Conservation (phyloP, 306 rosid species). For the Cyamopsis tetragonoloba region DNA sequence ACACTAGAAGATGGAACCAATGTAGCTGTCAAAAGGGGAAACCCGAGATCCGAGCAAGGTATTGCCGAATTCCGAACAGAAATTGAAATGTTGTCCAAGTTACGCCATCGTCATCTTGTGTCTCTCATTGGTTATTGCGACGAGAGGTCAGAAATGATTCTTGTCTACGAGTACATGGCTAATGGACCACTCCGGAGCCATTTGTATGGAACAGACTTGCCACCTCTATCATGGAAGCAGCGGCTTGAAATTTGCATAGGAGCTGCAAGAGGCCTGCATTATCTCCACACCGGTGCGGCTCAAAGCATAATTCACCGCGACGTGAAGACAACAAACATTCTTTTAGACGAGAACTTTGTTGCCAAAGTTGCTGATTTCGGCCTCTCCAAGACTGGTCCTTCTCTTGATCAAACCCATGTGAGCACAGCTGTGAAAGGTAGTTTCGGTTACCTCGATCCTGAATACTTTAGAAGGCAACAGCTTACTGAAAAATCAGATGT, state of each 20-base stretch:
- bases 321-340: conserved; percentile 87
- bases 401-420: conserved; percentile 84
- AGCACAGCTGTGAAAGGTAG: conserved; percentile 95
- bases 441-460: conserved; percentile 91
- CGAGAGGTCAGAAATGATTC: conserved; percentile 83
- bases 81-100: conserved; percentile 89
- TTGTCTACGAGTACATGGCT: conserved; percentile 88
- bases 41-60: conserved; percentile 84
- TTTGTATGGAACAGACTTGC: conserved; percentile 74
- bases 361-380: conserved; percentile 95
- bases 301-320: conserved; percentile 88
- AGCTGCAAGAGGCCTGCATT: conserved; percentile 84
- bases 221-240: conserved; percentile 74
- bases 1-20: conserved; percentile 73
- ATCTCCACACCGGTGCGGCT: conserved; percentile 83
- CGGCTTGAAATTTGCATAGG: conserved; percentile 88
- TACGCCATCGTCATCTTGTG: conserved; percentile 83
- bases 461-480: conserved; percentile 84
- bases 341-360: conserved; percentile 76
- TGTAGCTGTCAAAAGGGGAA: conserved; percentile 85
- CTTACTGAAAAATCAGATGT: conserved; percentile 92
- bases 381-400: conserved; percentile 78
- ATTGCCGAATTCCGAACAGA: conserved; percentile 85
- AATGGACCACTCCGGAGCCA: conserved; percentile 87
- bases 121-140: conserved; percentile 90